Conservation (phyloP, 768 basidiomycete genomes). For the Paxillus involutus region DNA sequence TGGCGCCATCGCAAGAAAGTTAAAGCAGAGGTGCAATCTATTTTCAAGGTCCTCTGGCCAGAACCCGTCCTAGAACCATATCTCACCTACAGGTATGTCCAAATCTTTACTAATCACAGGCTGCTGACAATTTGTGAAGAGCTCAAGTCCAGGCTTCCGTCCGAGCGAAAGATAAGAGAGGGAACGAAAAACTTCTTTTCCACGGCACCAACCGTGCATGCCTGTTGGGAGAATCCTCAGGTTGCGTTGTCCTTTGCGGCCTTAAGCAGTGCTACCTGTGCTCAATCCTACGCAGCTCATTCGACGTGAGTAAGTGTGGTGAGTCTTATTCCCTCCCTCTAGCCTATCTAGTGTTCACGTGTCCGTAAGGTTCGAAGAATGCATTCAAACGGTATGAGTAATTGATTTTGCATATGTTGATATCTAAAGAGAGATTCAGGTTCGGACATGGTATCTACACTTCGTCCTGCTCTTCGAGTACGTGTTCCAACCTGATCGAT, state of each 20-base stretch:
- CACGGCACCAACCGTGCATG: constrained; percentile 68
- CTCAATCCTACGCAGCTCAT: constrained; percentile 55
- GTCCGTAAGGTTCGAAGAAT: constrained; percentile 48
- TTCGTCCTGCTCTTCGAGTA: constrained; percentile 66
- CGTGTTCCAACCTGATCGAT: constrained; percentile 12
- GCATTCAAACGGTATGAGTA: constrained; percentile 47
- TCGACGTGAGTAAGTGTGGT: constrained; percentile 61
- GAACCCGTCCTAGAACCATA: constrained; percentile 44
- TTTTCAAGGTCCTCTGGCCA: constrained; percentile 53
- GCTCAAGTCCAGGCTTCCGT: constrained; percentile 26
- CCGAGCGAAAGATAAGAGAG: constrained; percentile 28
- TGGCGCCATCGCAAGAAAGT: constrained; percentile 59
- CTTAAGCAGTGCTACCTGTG: constrained; percentile 55
- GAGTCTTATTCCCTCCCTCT: constrained; percentile 15
- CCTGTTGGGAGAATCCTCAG: constrained; percentile 51
- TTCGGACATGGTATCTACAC: constrained; percentile 74
- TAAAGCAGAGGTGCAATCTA: constrained; percentile 45
- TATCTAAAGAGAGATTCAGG: constrained; percentile 29
- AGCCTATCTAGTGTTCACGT: constrained; percentile 8
- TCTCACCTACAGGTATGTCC: constrained; percentile 43
- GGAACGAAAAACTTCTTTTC: constrained; percentile 61
- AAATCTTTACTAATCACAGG: constrained; percentile 20
- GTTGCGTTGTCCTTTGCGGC: constrained; percentile 47
- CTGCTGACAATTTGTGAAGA: constrained; percentile 12
- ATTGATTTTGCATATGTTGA: neutral